These are phyloP conservation scores for Coniochaeta ligniaria DNA, from an alignment of 2,329 filamentous ascomycete genomes.

Conservation along the genomic window DNA sequence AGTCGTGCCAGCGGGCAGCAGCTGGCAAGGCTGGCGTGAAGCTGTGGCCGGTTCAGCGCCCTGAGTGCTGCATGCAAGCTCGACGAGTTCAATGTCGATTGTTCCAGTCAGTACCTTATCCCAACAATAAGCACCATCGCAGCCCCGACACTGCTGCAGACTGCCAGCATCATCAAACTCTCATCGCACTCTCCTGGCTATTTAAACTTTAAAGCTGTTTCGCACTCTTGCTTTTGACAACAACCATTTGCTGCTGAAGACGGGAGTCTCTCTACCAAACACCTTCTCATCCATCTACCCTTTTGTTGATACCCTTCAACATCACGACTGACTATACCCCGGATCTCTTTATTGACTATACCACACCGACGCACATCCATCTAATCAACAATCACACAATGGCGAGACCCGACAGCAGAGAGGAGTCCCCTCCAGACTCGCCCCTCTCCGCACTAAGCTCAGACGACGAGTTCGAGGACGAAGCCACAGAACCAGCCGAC, in stretches of 20 bases:
- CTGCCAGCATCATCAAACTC: background rate
- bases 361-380: background rate
- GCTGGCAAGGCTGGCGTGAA: background rate
- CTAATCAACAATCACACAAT: background rate
- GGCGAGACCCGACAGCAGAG: slow-evolving; percentile 12
- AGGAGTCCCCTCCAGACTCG: slow-evolving; percentile 29
- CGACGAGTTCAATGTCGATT: background rate
- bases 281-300: background rate
- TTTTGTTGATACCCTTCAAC: background rate
- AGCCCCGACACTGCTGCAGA: background rate
- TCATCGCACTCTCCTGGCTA: background rate
- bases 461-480: slow-evolving; percentile 39
- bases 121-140: background rate
- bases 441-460: slow-evolving; percentile 40
- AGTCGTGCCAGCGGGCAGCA: background rate
- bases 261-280: no score
- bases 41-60: background rate
- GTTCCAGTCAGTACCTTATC: background rate
- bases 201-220: background rate
- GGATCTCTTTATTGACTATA: background rate
- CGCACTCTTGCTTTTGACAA: background rate
- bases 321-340: background rate
- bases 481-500: slow-evolving; percentile 34
- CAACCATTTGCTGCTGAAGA: background rate
- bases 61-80: background rate